Conservation (phyloP, 176 grass and related monocot species). For the Aegilops speltoides region DNA sequence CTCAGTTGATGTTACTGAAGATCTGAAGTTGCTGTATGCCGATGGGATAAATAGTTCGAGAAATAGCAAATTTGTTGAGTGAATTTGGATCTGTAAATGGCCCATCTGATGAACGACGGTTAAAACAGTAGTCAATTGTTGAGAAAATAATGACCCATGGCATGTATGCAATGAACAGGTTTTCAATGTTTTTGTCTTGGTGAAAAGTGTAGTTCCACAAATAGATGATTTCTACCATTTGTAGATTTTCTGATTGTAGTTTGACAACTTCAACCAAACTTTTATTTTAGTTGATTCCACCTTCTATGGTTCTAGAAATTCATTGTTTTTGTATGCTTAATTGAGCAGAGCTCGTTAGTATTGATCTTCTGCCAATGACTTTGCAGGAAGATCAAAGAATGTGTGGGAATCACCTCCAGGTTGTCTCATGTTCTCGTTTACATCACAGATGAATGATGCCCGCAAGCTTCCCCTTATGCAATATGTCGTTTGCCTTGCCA, state of each 20-base stretch:
- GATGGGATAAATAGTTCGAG: neutral
- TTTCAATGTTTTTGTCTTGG: neutral
- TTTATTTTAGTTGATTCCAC: neutral
- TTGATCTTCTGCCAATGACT: neutral
- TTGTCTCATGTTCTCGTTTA: slow-evolving; percentile 95
- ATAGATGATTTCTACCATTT: neutral
- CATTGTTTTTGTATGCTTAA: neutral
- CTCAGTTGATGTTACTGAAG: neutral
- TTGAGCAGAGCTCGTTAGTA: neutral
- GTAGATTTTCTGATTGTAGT: neutral
- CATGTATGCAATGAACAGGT: neutral
- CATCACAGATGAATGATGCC: slow-evolving; percentile 73
- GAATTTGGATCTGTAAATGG: neutral
- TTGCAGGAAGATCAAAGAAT: slow-evolving; percentile 73
- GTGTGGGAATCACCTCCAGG: slow-evolving; percentile 90
- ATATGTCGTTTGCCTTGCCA: slow-evolving; percentile 86
- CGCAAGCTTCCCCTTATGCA: slow-evolving; percentile 84
- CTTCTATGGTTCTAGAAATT: neutral
- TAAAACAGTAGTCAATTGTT: neutral
- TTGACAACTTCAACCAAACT: neutral
- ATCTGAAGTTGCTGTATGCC: neutral
- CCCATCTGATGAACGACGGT: neutral
- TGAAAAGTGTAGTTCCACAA: neutral
- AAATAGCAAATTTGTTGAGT: neutral
- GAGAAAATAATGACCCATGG: neutral